phyloP scores from a whole-genome alignment of 2,329 filamentous ascomycete species.

The Hymenoscyphus albidus region DNA sequence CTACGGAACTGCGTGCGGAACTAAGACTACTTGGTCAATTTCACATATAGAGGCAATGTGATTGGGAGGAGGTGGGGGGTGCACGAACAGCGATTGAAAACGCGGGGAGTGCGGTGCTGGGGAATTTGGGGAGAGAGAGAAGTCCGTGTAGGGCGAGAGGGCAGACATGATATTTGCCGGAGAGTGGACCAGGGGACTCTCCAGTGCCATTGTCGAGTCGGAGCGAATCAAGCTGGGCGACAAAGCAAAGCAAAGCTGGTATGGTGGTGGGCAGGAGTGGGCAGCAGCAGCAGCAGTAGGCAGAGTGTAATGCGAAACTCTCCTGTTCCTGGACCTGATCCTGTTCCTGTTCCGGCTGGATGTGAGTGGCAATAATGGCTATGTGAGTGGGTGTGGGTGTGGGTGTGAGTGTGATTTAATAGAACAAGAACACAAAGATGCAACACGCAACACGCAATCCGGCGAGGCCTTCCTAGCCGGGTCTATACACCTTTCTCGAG shows the following conservation, averaged over 20 bases:
- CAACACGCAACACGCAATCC: conserved; percentile 1
- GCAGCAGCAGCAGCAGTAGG: conserved; percentile 10
- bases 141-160: conserved; percentile 52
- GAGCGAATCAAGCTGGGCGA: too few species aligned
- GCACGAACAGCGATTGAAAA: conserved; percentile 50
- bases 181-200: conserved; percentile 60
- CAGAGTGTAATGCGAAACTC: conserved; percentile 18
- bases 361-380: conserved; percentile 9
- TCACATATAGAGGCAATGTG: conserved; percentile 2
- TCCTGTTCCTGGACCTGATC: too few species aligned
- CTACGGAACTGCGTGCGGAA: conserved; percentile 42
- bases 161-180: conserved; percentile 53
- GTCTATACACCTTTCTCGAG: too few species aligned
- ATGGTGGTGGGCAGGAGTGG: conserved; percentile 10
- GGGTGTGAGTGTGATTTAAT: conserved; percentile 13
- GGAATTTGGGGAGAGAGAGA: conserved; percentile 52
- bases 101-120: conserved; percentile 44
- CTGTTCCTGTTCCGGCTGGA: conserved; percentile 15
- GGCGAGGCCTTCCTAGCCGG: background rate
- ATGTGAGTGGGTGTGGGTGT: background rate
- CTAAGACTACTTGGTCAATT: conserved; percentile 32
- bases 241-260: background rate
- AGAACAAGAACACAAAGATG: conserved; percentile 16
- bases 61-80: background rate
- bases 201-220: conserved; percentile 49